These are phyloP conservation scores for Ophiostoma quercus DNA, from an alignment of 2,329 filamentous ascomycete genomes.

Conservation along the genomic window DNA sequence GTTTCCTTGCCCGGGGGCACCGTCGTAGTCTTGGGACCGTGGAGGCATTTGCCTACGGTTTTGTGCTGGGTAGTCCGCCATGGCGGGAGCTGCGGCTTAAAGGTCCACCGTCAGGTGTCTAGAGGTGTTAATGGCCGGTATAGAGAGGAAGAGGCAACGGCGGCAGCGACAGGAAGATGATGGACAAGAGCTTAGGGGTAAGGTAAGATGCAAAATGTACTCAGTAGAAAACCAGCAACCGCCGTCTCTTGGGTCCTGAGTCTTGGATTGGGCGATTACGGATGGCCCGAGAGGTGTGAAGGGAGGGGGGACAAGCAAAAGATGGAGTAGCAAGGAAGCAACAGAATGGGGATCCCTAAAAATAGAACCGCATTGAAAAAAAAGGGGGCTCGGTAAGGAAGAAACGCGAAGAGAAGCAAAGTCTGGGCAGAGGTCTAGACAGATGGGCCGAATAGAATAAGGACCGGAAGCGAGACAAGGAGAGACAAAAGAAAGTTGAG, in stretches of 20 bases:
- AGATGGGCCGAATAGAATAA: not conserved
- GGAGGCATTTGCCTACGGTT: slow-evolving; percentile 39
- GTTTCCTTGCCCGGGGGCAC: slow-evolving; percentile 39
- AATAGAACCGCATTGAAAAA: slow-evolving; percentile 22
- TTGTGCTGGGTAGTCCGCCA: slow-evolving; percentile 56
- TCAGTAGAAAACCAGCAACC: not conserved
- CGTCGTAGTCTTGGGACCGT: slow-evolving; percentile 46
- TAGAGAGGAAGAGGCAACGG: not conserved
- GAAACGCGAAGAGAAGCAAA: slow-evolving; percentile 16
- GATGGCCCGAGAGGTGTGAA: slow-evolving; percentile 29
- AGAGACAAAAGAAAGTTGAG: not conserved
- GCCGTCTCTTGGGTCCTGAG: not conserved
- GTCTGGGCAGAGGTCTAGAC: slow-evolving; percentile 6
- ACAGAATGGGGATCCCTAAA: slow-evolving; percentile 19
- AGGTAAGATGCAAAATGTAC: not conserved
- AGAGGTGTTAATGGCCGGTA: not conserved
- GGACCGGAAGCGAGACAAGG: not conserved
- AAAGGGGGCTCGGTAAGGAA: slow-evolving; percentile 19
- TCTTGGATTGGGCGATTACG: not conserved
- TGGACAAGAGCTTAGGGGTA: not conserved
- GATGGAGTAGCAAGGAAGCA: slow-evolving; percentile 9
- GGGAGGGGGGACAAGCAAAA: slow-evolving; percentile 34
- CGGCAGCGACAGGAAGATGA: not conserved
- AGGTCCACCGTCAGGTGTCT: slow-evolving; percentile 14
- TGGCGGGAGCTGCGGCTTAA: slow-evolving; percentile 32